Base-by-base conservation (phyloP, 768 basidiomycete species). In the Mycena albidolilacea region DNA sequence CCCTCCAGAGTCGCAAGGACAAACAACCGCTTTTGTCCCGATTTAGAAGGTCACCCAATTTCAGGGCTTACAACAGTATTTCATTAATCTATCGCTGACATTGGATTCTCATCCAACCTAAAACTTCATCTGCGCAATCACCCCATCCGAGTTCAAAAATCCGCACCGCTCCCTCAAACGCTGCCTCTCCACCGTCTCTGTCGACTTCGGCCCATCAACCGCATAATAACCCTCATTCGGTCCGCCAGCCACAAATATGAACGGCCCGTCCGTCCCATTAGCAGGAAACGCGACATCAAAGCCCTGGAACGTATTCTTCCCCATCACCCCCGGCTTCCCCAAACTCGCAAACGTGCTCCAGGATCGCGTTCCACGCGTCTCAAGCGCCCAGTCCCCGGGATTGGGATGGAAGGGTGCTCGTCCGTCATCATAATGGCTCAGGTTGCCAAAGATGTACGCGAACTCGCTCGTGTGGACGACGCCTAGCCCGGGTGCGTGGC, bases 81-180 rank as follows among this genome's bases (percentile, higher is more conserved):
- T 30, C 30, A 30, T 30, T 30, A 30, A 30, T 30, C 4, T 30
- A 30, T 3, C 30, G 3, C 30, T 30, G 30, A 30, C 30, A 30
- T 30, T 3, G 30, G 30, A 30, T 30, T 30, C 4, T 30, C 30
- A 30, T 4, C 3, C 3, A 52, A 23, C 50, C 50, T 62, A 64
- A 69, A 59, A 74, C 61, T 63, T 63, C 61, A 63, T 46, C 44
- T 63, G 61, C 61, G 61, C 43, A 63, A 63, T 63, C 61, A 63
- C 61, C 44, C 35, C 61, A 63, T 63, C 61, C 44, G 61, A 63
- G 44, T 63, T 63, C 23, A 63, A 63, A 63, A 63, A 63, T 35
- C 61, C 61, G 44, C 61, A 63, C 61, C 61, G 61, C 23, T 63
- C 61, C 61, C 61, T 63, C 61, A 63, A 63, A 7, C 61, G 61